Evolutionary conservation across 2,329 filamentous ascomycete genomes (phyloP), one percentile per base, ranked within the genome.

Genomic region (Coniella vitis): DNA sequence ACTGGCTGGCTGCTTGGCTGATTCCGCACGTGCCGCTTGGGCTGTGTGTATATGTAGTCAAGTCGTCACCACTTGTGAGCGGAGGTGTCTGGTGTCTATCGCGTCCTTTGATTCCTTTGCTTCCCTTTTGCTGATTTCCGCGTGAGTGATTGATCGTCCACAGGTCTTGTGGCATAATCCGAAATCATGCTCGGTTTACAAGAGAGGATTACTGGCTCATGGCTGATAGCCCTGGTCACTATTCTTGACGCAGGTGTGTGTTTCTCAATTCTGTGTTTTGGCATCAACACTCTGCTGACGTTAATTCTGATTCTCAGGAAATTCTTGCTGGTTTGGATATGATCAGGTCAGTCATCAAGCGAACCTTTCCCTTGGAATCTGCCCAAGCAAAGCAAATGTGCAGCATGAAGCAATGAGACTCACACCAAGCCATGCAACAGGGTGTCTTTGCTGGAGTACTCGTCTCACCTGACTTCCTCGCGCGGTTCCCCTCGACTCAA

Each of bases 391-490:
- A n/a, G n/a, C n/a, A n/a, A n/a, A n/a, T n/a, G n/a, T n/a, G n/a
- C n/a, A n/a, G n/a, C n/a, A n/a, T n/a, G n/a, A n/a, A n/a, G n/a
- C n/a, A n/a, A n/a, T n/a, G n/a, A n/a, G n/a, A n/a, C 4, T 31
- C n/a, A n/a, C 13, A 8, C 9, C 16, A 19, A 2, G n/a, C 17
- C 4, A 2, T 20, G 31, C 25, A 3, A 16, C 13, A 71, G 61
- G 69, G 68, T 2, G 68, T 71, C 7, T 70, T 70, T 45, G 67
- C 68, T 0, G 69, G 69, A 5, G 68, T 69, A 3, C 58, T 71
- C 2, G 65, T 71, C 13, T 69, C 68, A 14, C 55, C 58, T 5
- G 63, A 70, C 52, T 71, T 71, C 52, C 61, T 66, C 41, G 50
- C 57, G 10, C 54, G 57, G 16, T 71, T 71, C 45, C 68, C 67